These are phyloP conservation scores for Jasminum sambac DNA, from an alignment of 257 asterid species.

Conservation along the genomic window DNA sequence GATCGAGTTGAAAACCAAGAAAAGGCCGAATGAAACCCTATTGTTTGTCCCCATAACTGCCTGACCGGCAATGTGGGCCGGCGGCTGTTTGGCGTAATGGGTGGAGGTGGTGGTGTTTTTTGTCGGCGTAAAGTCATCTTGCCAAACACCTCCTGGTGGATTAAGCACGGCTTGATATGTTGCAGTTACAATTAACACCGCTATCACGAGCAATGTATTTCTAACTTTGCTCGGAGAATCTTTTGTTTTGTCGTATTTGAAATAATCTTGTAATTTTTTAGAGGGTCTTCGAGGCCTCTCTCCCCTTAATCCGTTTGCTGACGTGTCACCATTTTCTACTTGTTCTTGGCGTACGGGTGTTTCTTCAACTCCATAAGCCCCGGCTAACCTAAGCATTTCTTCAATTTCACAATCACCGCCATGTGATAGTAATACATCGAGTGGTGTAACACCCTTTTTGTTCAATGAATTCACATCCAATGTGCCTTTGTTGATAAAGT, in stretches of 20 bases:
- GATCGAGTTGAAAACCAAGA: constrained; percentile 45
- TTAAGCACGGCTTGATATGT: constrained; percentile 56
- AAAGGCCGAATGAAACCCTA: constrained; percentile 25
- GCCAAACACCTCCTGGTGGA: constrained; percentile 72
- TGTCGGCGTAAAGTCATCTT: constrained; percentile 29
- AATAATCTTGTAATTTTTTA: constrained; percentile 29
- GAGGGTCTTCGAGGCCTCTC: constrained; percentile 20
- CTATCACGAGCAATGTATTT: constrained; percentile 39
- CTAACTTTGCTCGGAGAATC: constrained; percentile 43
- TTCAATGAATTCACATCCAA: constrained; percentile 46
- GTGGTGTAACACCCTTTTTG: constrained; percentile 45
- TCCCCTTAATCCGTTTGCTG: constrained; percentile 1
- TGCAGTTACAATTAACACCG: constrained; percentile 43
- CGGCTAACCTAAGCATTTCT: constrained; percentile 12
- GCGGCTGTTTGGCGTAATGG: not conserved
- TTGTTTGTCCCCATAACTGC: constrained; percentile 44
- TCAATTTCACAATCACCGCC: constrained; percentile 28
- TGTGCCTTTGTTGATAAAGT: constrained; percentile 15
- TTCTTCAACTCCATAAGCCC: constrained; percentile 8
- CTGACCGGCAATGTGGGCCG: constrained; percentile 39
- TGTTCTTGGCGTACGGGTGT: no score
- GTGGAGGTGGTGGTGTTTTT: not conserved
- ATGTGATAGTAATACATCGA: constrained; percentile 32
- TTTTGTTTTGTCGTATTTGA: constrained; percentile 30
- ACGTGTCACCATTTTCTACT: not conserved